Evolutionary conservation across 352 stramenopile genomes (phyloP), one percentile per base, ranked within the genome.

Genomic region (Phytophthora constricta): DNA sequence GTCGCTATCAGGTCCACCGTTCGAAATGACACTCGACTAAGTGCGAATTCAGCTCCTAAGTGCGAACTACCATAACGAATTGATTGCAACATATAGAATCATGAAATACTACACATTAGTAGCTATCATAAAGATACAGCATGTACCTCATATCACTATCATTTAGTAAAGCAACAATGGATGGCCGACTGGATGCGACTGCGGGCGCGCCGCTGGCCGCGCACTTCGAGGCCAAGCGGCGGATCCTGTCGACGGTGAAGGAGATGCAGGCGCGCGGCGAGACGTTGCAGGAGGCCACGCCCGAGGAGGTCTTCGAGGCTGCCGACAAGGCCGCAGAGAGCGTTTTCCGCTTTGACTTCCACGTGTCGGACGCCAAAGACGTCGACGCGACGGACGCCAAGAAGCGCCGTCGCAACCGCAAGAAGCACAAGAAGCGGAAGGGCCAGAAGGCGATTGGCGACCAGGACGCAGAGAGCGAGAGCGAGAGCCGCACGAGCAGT

Each of bases 341-440:
- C 5, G 77, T 71, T n/a, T 89, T 89, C 47, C 72, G 79, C 43
- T 89, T 89, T 34, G 70, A 86, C 53, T 88, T 88, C 48, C 63
- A 62, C 22, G 8, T 88, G 3, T 58, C 37, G 26, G 31, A 28
- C 23, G 50, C n/a, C 23, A 23, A 37, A 37, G 7, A 65, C 47
- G 50, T 48, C 11, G 42, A 13, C 9, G 34, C 53, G 13, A 45
- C 54, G 1, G 61, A 41, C 48, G 42, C 20, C 31, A 76, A 56
- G 39, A 81, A 71, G 50, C 72, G 67, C 19, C 73, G 42, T 41
- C 62, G 65, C 46, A 82, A 72, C 43, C 67, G 51, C 11, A 83
- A 73, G 31, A 72, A 69, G 49, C 73, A 51, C 58, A 70, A 71
- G 42, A 80, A 77, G 48, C 37, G 53, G 22, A 23, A 51, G 37